Evolutionary conservation across 2,329 filamentous ascomycete genomes (phyloP).

Genomic region (Pleurostoma richardsiae): DNA sequence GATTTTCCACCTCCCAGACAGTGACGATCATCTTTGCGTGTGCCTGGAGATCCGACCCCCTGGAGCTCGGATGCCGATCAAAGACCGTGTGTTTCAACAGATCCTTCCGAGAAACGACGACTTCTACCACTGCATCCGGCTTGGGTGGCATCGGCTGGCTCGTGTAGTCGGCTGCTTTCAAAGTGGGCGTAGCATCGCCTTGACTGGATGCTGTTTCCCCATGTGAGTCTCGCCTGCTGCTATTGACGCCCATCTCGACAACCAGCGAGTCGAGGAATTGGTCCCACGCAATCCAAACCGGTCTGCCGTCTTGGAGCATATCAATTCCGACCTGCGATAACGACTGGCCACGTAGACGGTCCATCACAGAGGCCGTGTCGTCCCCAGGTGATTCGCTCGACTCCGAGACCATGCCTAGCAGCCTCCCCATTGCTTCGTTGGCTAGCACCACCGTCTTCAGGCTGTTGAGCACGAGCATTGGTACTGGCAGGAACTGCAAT

Average conservation of each 20-base stretch:
- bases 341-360: constrained; percentile 59
- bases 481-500: constrained; percentile 70
- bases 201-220: constrained; percentile 5
- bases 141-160: constrained; percentile 10
- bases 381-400: constrained; percentile 30
- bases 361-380: constrained; percentile 40
- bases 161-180: constrained; percentile 11
- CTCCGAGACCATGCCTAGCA: constrained; percentile 54
- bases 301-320: constrained; percentile 62
- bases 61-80: constrained; percentile 25
- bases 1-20: constrained; percentile 65
- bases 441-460: constrained; percentile 67
- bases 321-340: constrained; percentile 69
- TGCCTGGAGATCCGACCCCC: constrained; percentile 33
- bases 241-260: constrained; percentile 29
- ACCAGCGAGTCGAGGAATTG: constrained; percentile 50
- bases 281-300: constrained; percentile 56
- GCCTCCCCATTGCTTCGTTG: constrained; percentile 69
- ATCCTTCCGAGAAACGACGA: constrained; percentile 53
- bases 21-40: constrained; percentile 74
- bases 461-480: constrained; percentile 62
- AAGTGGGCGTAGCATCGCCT: constrained; percentile 31
- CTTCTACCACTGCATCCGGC: constrained; percentile 59
- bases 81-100: constrained; percentile 33
- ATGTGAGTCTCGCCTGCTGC: too few species aligned